Evolutionary conservation across 371 early-diverging fungal genomes (phyloP), one percentile per base, ranked within the genome.

Genomic region (Cokeromyces recurvatus): DNA sequence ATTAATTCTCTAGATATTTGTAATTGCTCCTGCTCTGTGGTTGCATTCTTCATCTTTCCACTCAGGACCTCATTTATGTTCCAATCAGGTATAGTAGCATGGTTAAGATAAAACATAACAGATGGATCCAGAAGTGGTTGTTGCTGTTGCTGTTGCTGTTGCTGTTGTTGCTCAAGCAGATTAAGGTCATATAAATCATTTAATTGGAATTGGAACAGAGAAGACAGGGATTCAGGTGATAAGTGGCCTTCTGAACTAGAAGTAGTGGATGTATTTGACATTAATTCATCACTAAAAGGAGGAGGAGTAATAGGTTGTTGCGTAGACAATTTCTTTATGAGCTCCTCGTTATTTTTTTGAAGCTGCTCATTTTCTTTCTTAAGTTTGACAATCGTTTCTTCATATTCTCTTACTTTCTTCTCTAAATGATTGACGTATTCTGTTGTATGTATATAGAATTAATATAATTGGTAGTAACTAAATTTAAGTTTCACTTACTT

Each of bases 391-490:
- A 66, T 35, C 7, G 22, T 43, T 7, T 20, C 16, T 53, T 74
- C 61, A 11, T 61, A 53, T 4, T 66, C 56, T 29, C 61, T 43
- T 1, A 74, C 57, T 14, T 46, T 50, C 38, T 66, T 78, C 55
- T 90, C 90, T 25, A 91, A 67, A 24, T 72, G 77, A 12, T 73
- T 59, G 44, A 91, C 82, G 38, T 91, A 88, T 64, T 90, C 83
- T 81, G 27, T 9, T 22, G 2, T 2, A 32, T 8, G 38, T 3
- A 11, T 20, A 10, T 0, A 38, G n/a, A 20, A 25, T 4, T 1
- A 1, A n/a, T 27, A 7, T 7, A 7, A 27, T 7, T 7, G 11
- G 29, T 27, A 27, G 11, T 27, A 27, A 27, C 5, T 11, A 27
- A 27, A 27, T n/a, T n/a, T n/a, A n/a, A n/a, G n/a, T 5, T 11